phyloP scores from a whole-genome alignment of 1,284 basidiomycete species.

The Ganoderma resinaceum region DNA sequence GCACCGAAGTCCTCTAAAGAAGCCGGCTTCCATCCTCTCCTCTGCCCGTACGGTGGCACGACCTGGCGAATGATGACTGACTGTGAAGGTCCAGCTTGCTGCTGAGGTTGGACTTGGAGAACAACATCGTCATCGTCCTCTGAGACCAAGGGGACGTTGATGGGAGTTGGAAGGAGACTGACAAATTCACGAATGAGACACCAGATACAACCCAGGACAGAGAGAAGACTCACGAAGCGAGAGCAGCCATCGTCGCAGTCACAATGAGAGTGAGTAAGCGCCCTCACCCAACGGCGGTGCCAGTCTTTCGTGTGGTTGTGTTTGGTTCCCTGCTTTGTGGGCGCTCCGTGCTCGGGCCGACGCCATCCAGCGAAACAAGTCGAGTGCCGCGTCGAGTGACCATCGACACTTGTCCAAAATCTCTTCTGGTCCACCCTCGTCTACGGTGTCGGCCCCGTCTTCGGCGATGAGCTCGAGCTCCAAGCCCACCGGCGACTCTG shows the following conservation, averaged over 20 bases:
- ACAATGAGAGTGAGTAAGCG: constrained; percentile 22
- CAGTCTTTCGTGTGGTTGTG: constrained; percentile 13
- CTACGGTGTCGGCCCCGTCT: constrained; percentile 19
- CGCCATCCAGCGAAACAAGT: constrained; percentile 3
- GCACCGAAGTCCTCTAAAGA: constrained; percentile 84
- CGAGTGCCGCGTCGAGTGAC: constrained; percentile 12
- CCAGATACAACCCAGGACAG: neutral
- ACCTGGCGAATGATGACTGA: constrained; percentile 59
- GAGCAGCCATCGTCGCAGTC: constrained; percentile 43
- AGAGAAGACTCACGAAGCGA: constrained; percentile 43
- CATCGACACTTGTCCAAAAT: constrained; percentile 11
- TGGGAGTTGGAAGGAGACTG: constrained; percentile 73
- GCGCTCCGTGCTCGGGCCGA: constrained; percentile 15
- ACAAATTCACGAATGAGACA: constrained; percentile 2
- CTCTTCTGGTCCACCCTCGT: constrained; percentile 16
- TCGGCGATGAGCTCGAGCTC: constrained; percentile 38
- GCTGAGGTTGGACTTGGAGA: constrained; percentile 27
- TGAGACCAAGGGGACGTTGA: constrained; percentile 57
- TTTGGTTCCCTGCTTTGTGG: constrained; percentile 8
- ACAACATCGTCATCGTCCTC: constrained; percentile 66
- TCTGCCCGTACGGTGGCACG: constrained; percentile 85
- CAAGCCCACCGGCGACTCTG: constrained; percentile 33
- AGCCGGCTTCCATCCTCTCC: constrained; percentile 88
- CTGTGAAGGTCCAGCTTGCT: constrained; percentile 44
- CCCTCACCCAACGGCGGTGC: constrained; percentile 15